Percentiles rank a stretch among this genome's conserved stretches.
phyloP scores from a whole-genome alignment of 495 filamentous ascomycete species.

The Amniculicola lignicola region DNA sequence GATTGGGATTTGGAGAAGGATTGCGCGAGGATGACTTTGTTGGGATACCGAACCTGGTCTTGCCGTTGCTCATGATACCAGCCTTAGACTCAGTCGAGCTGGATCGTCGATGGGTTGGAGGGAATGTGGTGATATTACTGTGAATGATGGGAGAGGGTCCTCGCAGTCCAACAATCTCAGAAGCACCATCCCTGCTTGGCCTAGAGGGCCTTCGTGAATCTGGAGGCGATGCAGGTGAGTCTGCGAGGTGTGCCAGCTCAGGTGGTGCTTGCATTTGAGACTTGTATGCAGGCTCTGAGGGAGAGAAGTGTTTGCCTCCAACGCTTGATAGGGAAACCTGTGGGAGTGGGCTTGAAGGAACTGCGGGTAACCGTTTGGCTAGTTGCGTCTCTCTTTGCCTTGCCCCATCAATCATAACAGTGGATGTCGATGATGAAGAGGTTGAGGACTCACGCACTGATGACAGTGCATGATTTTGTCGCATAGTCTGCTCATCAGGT shows the following conservation, averaged over 20 bases:
- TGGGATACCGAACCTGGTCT: slow-evolving; percentile 32
- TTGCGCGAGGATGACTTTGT: slow-evolving; percentile 42
- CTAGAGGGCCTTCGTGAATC: slow-evolving; percentile 42
- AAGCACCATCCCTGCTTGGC: slow-evolving; percentile 79
- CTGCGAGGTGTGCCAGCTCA: slow-evolving; percentile 44
- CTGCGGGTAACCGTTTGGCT: slow-evolving; percentile 46
- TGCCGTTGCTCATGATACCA: slow-evolving; percentile 10
- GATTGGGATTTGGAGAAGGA: slow-evolving; percentile 42
- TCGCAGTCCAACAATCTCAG: slow-evolving; percentile 58
- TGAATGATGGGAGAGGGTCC: slow-evolving; percentile 68
- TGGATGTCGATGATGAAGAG: slow-evolving; percentile 44
- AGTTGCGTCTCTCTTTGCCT: slow-evolving; percentile 47
- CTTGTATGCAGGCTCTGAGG: neutral
- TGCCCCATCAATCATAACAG: slow-evolving; percentile 43
- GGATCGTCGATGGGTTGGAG: slow-evolving; percentile 45
- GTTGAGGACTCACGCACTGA: slow-evolving; percentile 57
- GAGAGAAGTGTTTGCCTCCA: neutral
- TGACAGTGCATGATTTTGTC: slow-evolving; percentile 57
- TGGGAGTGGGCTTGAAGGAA: slow-evolving; percentile 54
- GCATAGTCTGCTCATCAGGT: slow-evolving; percentile 49
- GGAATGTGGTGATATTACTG: slow-evolving; percentile 63
- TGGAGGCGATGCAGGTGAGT: slow-evolving; percentile 22
- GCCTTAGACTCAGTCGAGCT: slow-evolving; percentile 34
- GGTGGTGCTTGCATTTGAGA: slow-evolving; percentile 37
- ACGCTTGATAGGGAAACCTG: neutral